phyloP scores from a whole-genome alignment of 805 yeast genomes.

The Tetrapisispora namnaoensis region DNA sequence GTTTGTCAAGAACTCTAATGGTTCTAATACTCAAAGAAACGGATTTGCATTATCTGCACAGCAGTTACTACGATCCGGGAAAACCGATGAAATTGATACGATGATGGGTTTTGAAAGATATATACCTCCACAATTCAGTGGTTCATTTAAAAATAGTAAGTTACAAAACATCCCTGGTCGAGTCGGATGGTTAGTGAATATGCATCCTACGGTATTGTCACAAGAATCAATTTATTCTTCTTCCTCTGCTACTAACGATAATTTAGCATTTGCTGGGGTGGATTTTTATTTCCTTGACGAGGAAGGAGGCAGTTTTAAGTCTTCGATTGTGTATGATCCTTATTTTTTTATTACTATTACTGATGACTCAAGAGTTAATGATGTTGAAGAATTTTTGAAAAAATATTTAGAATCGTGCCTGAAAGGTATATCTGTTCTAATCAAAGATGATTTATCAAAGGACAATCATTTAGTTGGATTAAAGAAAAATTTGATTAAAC shows the following conservation, averaged over 20 bases:
- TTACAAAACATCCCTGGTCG: slow-evolving; percentile 20
- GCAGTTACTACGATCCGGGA: slow-evolving; percentile 43
- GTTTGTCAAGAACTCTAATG: slow-evolving; percentile 34
- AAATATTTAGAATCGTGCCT: slow-evolving; percentile 55
- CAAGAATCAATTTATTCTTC: slow-evolving; percentile 28
- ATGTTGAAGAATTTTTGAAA: slow-evolving; percentile 76
- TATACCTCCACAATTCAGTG: slow-evolving; percentile 52
- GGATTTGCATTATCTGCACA: slow-evolving; percentile 25
- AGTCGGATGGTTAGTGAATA: slow-evolving; percentile 83
- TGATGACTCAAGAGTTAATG: slow-evolving; percentile 36
- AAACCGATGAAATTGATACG: slow-evolving; percentile 61
- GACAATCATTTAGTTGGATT: slow-evolving; percentile 84
- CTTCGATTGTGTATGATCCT: slow-evolving; percentile 75
- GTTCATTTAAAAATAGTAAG: slow-evolving; percentile 8
- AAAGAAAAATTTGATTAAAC: slow-evolving; percentile 49
- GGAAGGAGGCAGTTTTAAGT: slow-evolving; percentile 93
- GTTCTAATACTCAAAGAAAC: slow-evolving; percentile 4
- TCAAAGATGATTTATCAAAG: slow-evolving; percentile 70
- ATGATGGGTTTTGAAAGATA: slow-evolving; percentile 82
- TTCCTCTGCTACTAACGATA: slow-evolving; percentile 3
- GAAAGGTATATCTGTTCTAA: slow-evolving; percentile 44
- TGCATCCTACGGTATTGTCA: slow-evolving; percentile 77
- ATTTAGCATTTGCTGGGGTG: slow-evolving; percentile 73
- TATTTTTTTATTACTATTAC: slow-evolving; percentile 66
- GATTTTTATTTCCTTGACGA: slow-evolving; percentile 91